Evolutionary conservation across 1,284 basidiomycete genomes (phyloP), one percentile per base, ranked within the genome.

Genomic region (Rugosomyces carneus): DNA sequence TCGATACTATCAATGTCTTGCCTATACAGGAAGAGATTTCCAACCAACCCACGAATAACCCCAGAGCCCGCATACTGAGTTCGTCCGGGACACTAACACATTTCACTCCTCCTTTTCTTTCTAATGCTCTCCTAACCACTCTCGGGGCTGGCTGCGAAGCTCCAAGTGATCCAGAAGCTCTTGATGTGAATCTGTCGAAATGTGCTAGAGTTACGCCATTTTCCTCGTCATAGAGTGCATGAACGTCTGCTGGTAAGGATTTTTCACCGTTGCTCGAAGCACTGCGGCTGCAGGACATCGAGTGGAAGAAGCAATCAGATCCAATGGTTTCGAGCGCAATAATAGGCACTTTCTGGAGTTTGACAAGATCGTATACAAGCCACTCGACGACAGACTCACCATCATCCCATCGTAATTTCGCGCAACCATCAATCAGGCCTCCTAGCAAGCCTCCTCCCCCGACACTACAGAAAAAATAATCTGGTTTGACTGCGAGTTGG

Each of bases 391-490:
- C 18, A 20, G 7, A 54, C 75, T 57, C 52, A 83, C 83, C 78
- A 43, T 80, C 70, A 38, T 80, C 76, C 84, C 85, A 88, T 13
- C 73, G 76, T 0, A 73, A 69, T 1, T 60, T 60, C 50, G 71
- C 70, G 53, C 82, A 86, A 5, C 84, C 85, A 5, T 70, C 60
- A 29, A 89, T 76, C 35, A 87, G 64, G 0, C 86, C 85, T 11
- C 80, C 82, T 2, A 85, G 63, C 1, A 89, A 65, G 0, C 86
- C 84, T 0, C 73, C 84, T 0, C 86, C 84, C 20, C 86, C 86
- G 7, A 88, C 83, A 45, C 80, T 81, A 54, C 86, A 88, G 50
- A 89, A 76, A 36, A 89, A 80, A 0, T 82, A 84, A 51, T 81
- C 76, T 2, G 86, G 86, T 53, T 73, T 76, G 35, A 52, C 51